phyloP scores from a whole-genome alignment of 371 early-diverging fungal genomes.

The Mucor lusitanicus region DNA sequence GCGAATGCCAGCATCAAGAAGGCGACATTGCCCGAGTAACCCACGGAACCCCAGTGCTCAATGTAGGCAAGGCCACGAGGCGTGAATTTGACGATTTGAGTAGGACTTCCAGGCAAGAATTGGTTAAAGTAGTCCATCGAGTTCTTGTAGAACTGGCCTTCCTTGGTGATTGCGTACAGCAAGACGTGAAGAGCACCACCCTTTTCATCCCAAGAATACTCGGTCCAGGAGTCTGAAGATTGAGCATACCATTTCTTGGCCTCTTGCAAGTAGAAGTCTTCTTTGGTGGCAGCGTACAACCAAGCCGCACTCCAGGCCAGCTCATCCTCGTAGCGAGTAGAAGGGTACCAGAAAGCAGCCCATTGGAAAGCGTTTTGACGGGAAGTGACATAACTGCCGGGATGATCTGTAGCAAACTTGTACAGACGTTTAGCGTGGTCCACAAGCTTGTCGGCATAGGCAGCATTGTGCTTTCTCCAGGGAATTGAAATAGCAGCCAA shows the following conservation, averaged over 20 bases:
- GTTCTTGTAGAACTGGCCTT: slow-evolving; percentile 46
- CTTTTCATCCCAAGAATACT: slow-evolving; percentile 63
- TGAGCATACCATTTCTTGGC: slow-evolving; percentile 44
- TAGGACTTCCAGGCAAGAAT: slow-evolving; percentile 43
- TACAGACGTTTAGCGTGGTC: slow-evolving; percentile 50
- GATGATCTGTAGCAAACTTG: slow-evolving; percentile 49
- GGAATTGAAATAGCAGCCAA: slow-evolving; percentile 49
- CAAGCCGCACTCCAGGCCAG: slow-evolving; percentile 54
- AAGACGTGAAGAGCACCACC: slow-evolving; percentile 50
- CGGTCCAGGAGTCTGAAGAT: slow-evolving; percentile 37
- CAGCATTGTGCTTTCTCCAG: slow-evolving; percentile 45
- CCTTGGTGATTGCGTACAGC: slow-evolving; percentile 50
- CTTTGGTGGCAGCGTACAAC: slow-evolving; percentile 55
- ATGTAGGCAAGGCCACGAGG: slow-evolving; percentile 60
- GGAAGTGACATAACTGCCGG: slow-evolving; percentile 50
- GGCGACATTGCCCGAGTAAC: slow-evolving; percentile 55
- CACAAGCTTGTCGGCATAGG: slow-evolving; percentile 48
- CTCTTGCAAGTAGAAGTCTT: slow-evolving; percentile 37
- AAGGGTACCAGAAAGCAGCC: slow-evolving; percentile 60
- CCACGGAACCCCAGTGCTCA: slow-evolving; percentile 59
- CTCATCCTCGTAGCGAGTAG: slow-evolving; percentile 53
- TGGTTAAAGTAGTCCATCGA: slow-evolving; percentile 52
- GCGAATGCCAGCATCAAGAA: slow-evolving; percentile 57
- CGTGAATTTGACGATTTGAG: slow-evolving; percentile 48
- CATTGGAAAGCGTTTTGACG: slow-evolving; percentile 48